Percentiles rank a stretch among this genome's conserved stretches.
phyloP scores from a whole-genome alignment of 768 basidiomycete genomes.

The Serendipita sp. region DNA sequence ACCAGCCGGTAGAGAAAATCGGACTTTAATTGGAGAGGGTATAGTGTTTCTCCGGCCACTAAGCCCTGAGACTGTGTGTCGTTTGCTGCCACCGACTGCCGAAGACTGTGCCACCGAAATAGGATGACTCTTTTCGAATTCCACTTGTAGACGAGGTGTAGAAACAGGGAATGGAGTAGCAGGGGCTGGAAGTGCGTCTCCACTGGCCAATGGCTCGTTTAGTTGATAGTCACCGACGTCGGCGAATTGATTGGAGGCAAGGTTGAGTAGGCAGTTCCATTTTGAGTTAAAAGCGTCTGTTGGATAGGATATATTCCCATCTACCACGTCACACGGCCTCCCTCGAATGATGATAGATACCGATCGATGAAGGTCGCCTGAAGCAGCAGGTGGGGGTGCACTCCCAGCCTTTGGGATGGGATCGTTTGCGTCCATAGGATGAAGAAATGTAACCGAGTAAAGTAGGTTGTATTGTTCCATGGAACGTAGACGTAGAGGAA shows the following conservation, averaged over 20 bases:
- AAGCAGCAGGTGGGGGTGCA: slow-evolving; percentile 14
- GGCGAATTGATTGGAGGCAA: slow-evolving; percentile 28
- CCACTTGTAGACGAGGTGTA: slow-evolving; percentile 15
- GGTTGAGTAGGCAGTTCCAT: slow-evolving; percentile 83
- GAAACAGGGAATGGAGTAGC: slow-evolving; percentile 59
- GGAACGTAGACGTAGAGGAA: slow-evolving; percentile 56
- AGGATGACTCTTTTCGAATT: slow-evolving; percentile 14
- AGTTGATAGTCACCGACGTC: slow-evolving; percentile 12
- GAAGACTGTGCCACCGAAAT: slow-evolving; percentile 16
- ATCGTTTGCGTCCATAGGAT: slow-evolving; percentile 33
- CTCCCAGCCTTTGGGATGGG: slow-evolving; percentile 4
- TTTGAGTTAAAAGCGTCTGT: slow-evolving; percentile 64
- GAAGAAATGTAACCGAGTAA: slow-evolving; percentile 73
- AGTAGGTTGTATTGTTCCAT: slow-evolving; percentile 77
- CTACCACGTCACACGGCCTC: slow-evolving; percentile 34
- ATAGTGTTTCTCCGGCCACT: slow-evolving; percentile 7
- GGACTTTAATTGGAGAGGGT: slow-evolving; percentile 4
- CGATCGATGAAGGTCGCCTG: slow-evolving; percentile 47
- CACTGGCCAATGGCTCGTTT: slow-evolving; percentile 17
- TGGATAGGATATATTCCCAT: slow-evolving; percentile 31
- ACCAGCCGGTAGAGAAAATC: slow-evolving; percentile 14
- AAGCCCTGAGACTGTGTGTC: slow-evolving; percentile 32
- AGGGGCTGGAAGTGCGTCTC: slow-evolving; percentile 50
- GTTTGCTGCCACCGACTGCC: slow-evolving; percentile 39
- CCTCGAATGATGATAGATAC: slow-evolving; percentile 71